Conservation (phyloP, 2,329 filamentous ascomycete species). For the Pseudocercospora musae region DNA sequence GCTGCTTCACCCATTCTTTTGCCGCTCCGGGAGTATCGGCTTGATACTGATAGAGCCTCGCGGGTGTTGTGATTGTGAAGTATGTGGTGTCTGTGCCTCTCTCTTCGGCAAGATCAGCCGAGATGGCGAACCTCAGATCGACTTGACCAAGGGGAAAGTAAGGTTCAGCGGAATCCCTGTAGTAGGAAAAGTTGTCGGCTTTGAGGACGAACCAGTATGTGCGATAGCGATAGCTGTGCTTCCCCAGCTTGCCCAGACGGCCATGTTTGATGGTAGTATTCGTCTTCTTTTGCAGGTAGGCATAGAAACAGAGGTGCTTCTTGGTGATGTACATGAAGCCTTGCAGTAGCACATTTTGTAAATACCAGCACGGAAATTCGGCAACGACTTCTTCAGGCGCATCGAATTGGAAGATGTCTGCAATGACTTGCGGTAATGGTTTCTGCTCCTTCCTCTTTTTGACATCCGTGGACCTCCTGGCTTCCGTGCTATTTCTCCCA, state of each 20-base stretch:
- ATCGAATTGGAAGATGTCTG: constrained; percentile 75
- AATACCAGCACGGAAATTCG: constrained; percentile 90
- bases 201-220: constrained; percentile 93
- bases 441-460: constrained; percentile 8
- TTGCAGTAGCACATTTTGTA: constrained; percentile 87
- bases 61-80: constrained; percentile 78
- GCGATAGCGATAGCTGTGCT: constrained; percentile 80
- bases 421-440: constrained; percentile 26
- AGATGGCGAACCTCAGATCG: constrained; percentile 86
- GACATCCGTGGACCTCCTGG: constrained; percentile 5
- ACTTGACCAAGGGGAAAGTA: constrained; percentile 93
- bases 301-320: constrained; percentile 93
- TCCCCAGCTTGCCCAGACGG: constrained; percentile 82
- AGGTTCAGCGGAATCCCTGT: constrained; percentile 73
- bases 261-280: constrained; percentile 79
- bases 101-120: constrained; percentile 60
- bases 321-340: constrained; percentile 95
- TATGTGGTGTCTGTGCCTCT: constrained; percentile 44
- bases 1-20: constrained; percentile 91
- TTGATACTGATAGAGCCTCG: constrained; percentile 79
- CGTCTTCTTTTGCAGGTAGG: constrained; percentile 90
- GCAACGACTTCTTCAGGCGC: constrained; percentile 79
- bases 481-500: constrained; percentile 25
- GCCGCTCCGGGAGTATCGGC: constrained; percentile 85
- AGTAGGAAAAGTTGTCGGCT: constrained; percentile 89